phyloP scores from a whole-genome alignment of 345 rosid species.

The Eucalyptus tenuipes region DNA sequence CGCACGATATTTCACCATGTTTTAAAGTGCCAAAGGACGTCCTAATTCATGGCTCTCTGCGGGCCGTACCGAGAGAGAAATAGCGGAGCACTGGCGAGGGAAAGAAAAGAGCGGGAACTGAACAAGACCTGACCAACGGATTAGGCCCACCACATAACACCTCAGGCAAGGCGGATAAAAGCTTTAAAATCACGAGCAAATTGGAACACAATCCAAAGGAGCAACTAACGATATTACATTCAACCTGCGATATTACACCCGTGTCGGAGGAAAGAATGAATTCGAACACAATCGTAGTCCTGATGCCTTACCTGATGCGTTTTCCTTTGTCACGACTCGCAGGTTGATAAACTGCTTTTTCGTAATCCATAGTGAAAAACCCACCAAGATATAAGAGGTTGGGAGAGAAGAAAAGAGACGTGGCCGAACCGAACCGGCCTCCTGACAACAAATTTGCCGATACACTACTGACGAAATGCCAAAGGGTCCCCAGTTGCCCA shows the following conservation, averaged over 20 bases:
- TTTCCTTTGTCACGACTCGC: neutral
- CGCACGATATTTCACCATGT: neutral
- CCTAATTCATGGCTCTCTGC: neutral
- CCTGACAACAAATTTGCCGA: neutral
- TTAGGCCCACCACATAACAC: neutral
- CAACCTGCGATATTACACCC: neutral
- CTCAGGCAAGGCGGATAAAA: neutral
- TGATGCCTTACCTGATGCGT: neutral
- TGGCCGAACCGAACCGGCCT: neutral
- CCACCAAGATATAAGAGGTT: neutral
- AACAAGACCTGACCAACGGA: too few relatives aligned
- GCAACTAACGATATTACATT: neutral
- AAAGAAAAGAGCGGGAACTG: neutral
- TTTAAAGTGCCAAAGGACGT: neutral
- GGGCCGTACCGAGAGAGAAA: neutral
- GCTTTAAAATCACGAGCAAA: neutral
- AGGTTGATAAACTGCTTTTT: neutral
- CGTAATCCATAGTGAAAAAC: accelerated
- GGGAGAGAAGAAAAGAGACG: neutral
- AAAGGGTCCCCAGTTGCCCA: neutral
- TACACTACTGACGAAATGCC: neutral
- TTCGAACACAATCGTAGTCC: neutral
- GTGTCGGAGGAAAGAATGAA: neutral
- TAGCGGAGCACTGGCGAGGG: neutral
- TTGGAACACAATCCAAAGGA: neutral